Evolutionary conservation across 129 eudicot species (phyloP).

Genomic region (Tagetes erecta): DNA sequence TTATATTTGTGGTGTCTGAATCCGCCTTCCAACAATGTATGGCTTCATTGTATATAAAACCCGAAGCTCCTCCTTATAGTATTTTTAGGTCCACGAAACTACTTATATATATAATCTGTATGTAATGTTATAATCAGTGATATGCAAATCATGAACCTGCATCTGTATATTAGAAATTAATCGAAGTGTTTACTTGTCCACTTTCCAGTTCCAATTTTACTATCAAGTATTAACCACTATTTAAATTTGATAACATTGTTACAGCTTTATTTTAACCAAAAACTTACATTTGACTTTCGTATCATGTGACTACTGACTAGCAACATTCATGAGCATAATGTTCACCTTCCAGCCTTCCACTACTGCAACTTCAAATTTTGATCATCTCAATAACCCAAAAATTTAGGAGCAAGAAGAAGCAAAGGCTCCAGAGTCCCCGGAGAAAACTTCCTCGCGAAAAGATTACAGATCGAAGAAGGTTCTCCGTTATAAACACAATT

Average conservation of each 20-base stretch:
- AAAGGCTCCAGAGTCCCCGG: conserved; percentile 66
- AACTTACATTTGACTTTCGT: not conserved
- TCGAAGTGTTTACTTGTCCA: conserved; percentile 1
- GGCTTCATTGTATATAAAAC: conserved; percentile 40
- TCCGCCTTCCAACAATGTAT: conserved; percentile 7
- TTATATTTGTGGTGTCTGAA: conserved; percentile 27
- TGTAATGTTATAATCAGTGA: conserved; percentile 23
- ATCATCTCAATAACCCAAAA: conserved; percentile 50
- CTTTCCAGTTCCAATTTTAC: not conserved
- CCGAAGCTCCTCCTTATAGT: conserved; percentile 27
- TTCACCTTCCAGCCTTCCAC: conserved; percentile 12
- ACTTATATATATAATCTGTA: conserved; percentile 3
- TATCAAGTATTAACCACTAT: not conserved
- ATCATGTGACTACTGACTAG: not conserved
- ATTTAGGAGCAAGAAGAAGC: conserved; percentile 46
- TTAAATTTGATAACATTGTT: not conserved
- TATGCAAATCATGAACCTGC: conserved; percentile 36
- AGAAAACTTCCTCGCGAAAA: conserved; percentile 82
- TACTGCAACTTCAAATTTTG: conserved; percentile 5
- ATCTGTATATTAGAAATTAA: conserved; percentile 35
- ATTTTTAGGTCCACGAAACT: conserved; percentile 31
- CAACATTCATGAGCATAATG: not conserved
- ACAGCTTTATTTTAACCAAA: not conserved
- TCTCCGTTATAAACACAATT: conserved; percentile 56
- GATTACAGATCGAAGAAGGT: conserved; percentile 49